Base-by-base conservation (phyloP, 176 grass and related monocot genomes). In the Metroxylon sagu region DNA sequence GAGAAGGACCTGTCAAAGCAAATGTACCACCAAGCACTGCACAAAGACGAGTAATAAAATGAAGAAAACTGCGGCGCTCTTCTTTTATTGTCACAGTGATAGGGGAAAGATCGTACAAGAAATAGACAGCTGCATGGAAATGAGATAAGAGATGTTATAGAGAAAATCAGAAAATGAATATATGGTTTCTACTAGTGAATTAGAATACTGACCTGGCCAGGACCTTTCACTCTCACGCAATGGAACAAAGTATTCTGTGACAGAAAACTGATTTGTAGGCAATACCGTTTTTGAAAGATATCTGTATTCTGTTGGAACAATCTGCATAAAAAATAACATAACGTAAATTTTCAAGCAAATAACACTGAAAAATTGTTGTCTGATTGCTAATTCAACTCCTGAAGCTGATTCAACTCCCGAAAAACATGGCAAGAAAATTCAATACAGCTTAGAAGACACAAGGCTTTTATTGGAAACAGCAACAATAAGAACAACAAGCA, bases 21-120 rank as follows among this genome's bases (percentile, higher is more conserved):
- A 98, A 98, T 70, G 93, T 98, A 50, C 93, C 93, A 15, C 93
- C 93, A 85, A 98, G 93, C 56, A 98, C 84, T 16, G 93, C 93
- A 77, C 88, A 98, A 6, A 98, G 64, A 52, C 88, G 93, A 52
- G 93, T 98, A 28, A 98, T 18, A 66, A 98, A 98, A 83, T 98
- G 93, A 19, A 98, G 88, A 79, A 98, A 98, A 53, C 89, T 92
- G 5, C 82, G 73, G 35, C 88, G 81, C 78, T 89, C 93, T 80
- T 98, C 93, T 92, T 76, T 88, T 52, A 98, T 98, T 60, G 88
- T 89, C 55, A 98, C 93, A 29, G 82, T 98, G 62, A 98, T 98
- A 64, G 93, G 93, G 30, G 93, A 98, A 26, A 98, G 81, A 81
- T 98, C 93, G 71, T 98, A 98, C 63, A 98, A 57, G 65, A 98